phyloP scores from a whole-genome alignment of 2,329 filamentous ascomycete species.

The Fusarium falciforme region DNA sequence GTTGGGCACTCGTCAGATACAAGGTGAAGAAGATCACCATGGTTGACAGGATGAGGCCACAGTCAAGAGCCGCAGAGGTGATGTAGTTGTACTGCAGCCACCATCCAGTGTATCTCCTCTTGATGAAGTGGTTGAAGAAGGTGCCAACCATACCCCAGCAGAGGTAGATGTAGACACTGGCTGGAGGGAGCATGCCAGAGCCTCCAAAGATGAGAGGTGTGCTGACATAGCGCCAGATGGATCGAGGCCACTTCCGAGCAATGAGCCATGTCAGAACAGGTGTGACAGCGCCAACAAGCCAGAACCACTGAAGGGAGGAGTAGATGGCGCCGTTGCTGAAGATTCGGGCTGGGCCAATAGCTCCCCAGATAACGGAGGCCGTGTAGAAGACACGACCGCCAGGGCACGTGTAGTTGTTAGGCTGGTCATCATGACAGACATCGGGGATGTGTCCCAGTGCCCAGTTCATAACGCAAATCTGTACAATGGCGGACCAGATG shows the following conservation, averaged over 20 bases:
- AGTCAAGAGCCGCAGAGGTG: constrained; percentile 77
- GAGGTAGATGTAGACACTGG: constrained; percentile 77
- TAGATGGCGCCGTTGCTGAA: constrained; percentile 74
- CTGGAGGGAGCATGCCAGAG: constrained; percentile 72
- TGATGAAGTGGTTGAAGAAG: constrained; percentile 76
- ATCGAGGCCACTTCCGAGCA: constrained; percentile 71
- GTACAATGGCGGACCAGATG: constrained; percentile 70
- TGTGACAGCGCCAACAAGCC: constrained; percentile 72
- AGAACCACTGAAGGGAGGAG: constrained; percentile 75
- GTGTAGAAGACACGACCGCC: constrained; percentile 71
- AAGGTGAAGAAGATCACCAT: constrained; percentile 78
- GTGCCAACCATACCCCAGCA: constrained; percentile 76
- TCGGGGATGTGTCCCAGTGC: constrained; percentile 70
- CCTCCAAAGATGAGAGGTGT: constrained; percentile 77
- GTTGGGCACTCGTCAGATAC: constrained; percentile 65
- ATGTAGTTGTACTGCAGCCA: constrained; percentile 85
- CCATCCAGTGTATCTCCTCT: constrained; percentile 74
- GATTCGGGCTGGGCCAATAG: constrained; percentile 77
- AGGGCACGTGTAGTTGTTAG: constrained; percentile 68
- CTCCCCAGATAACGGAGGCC: constrained; percentile 78
- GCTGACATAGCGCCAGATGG: constrained; percentile 73
- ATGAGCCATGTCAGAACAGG: constrained; percentile 73
- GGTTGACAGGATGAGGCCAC: constrained; percentile 73
- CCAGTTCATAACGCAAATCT: constrained; percentile 75
- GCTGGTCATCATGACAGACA: constrained; percentile 67